Evolutionary conservation across 768 basidiomycete genomes (phyloP).

Genomic region (Lyophyllum shimeji): DNA sequence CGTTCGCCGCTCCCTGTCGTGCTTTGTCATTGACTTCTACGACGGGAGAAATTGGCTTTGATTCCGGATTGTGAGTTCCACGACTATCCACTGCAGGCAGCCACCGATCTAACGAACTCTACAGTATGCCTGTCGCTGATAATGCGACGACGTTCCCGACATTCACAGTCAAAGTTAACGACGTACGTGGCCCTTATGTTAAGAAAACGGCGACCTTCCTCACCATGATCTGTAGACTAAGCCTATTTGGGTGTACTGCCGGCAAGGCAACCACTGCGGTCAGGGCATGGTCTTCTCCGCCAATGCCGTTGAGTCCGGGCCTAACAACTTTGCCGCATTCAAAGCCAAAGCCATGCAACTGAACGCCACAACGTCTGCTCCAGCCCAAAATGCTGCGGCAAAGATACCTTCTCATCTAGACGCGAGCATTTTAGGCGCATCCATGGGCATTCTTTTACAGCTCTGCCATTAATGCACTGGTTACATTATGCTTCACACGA

Average conservation of each 20-base stretch:
- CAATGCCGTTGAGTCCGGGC: constrained; percentile 50
- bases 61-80: constrained; percentile 43
- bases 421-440: neutral
- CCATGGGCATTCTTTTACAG: neutral
- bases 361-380: constrained; percentile 34
- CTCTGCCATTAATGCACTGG: neutral
- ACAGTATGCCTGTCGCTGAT: constrained; percentile 47
- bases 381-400: constrained; percentile 16
- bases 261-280: constrained; percentile 49
- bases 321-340: constrained; percentile 57
- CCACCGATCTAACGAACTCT: constrained; percentile 6
- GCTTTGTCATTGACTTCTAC: constrained; percentile 34
- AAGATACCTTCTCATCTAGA: neutral
- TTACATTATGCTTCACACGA: too few species aligned
- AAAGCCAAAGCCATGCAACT: constrained; percentile 40
- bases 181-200: constrained; percentile 32
- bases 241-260: constrained; percentile 59
- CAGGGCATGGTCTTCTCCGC: constrained; percentile 60
- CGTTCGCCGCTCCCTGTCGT: constrained; percentile 42
- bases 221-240: constrained; percentile 32
- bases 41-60: constrained; percentile 38
- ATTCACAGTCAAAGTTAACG: constrained; percentile 52
- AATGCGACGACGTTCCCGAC: constrained; percentile 47
- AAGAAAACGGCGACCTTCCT: too few species aligned
- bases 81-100: constrained; percentile 1